Evolutionary conservation across 352 stramenopile genomes (phyloP).

Genomic region (Thalassiosira exigua): DNA sequence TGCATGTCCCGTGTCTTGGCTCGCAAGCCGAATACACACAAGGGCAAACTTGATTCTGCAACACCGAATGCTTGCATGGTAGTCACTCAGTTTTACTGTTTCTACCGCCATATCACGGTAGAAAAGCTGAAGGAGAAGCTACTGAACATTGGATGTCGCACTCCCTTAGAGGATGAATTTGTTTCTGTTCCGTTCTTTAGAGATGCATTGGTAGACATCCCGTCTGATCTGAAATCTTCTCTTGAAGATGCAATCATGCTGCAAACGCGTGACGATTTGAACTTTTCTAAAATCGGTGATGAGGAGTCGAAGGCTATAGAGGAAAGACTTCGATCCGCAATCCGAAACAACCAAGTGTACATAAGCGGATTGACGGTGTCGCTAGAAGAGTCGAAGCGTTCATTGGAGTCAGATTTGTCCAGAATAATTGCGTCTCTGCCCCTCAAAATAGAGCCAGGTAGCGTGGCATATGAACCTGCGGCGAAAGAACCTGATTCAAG

Average conservation of each 20-base stretch:
- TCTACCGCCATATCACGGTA: conserved; percentile 69
- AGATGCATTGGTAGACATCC: conserved; percentile 40
- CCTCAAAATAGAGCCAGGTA: conserved; percentile 2
- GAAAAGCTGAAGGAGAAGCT: conserved; percentile 55
- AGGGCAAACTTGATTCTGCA: conserved; percentile 71
- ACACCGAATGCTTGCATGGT: conserved; percentile 72
- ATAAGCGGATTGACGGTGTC: conserved; percentile 51
- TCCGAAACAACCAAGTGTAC: conserved; percentile 42
- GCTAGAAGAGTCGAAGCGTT: conserved; percentile 37
- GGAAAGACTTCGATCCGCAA: conserved; percentile 45
- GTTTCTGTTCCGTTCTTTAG: conserved; percentile 73
- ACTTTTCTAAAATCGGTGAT: conserved; percentile 41
- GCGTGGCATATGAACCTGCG: neutral
- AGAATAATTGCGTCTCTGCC: conserved; percentile 33
- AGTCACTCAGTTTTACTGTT: conserved; percentile 78
- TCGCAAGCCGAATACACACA: conserved; percentile 56
- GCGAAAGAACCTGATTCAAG: neutral
- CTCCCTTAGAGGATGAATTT: conserved; percentile 22
- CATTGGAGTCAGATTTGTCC: conserved; percentile 59
- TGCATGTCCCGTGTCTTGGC: conserved; percentile 74
- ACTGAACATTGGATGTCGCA: conserved; percentile 20
- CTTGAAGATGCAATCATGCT: conserved; percentile 64
- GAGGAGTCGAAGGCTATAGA: conserved; percentile 57
- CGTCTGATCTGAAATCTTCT: conserved; percentile 59
- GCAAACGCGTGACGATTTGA: conserved; percentile 54